A percentile compares a stretch with the other conserved stretches of the same genome.
Evolutionary conservation across 1,284 basidiomycete species (phyloP).

Genomic region (Caloboletus firmus): DNA sequence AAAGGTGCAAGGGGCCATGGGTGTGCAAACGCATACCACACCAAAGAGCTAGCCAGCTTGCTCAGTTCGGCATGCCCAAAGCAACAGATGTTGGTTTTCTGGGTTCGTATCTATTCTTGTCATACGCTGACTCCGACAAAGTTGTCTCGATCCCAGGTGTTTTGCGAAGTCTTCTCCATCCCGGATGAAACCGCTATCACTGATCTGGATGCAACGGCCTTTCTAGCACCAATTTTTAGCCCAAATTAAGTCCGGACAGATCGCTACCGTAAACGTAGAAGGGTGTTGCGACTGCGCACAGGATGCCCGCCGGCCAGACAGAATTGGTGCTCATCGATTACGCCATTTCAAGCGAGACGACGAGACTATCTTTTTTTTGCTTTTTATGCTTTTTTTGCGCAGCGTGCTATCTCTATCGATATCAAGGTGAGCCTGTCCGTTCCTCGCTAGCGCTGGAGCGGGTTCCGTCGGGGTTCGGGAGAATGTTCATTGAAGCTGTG

Average conservation of each 20-base stretch:
- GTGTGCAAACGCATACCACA: not conserved
- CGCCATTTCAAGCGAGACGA: too few species aligned
- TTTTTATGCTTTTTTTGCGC: constrained; percentile 41
- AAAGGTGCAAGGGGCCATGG: constrained; percentile 2
- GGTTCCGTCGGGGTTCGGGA: constrained; percentile 24
- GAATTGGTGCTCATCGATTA: constrained; percentile 26
- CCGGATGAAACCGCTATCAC: constrained; percentile 41
- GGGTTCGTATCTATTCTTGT: constrained; percentile 1
- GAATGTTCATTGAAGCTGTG: constrained; percentile 24
- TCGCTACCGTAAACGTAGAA: constrained; percentile 10
- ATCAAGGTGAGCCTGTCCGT: too few species aligned
- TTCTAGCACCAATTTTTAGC: too few species aligned
- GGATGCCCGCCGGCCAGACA: constrained; percentile 3
- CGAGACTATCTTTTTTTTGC: too few species aligned
- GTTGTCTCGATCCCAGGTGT: constrained; percentile 27
- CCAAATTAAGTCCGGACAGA: constrained; percentile 8
- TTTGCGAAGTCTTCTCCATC: constrained; percentile 37
- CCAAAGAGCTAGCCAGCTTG: not conserved
- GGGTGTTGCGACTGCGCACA: constrained; percentile 4
- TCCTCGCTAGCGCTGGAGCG: not conserved
- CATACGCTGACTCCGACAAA: not conserved
- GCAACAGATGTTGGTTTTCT: constrained; percentile 1
- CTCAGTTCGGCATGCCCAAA: not conserved
- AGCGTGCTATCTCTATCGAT: constrained; percentile 46
- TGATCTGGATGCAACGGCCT: constrained; percentile 24